Base-by-base conservation (phyloP, 2,329 filamentous ascomycete genomes). In the Blastomyces parvus region DNA sequence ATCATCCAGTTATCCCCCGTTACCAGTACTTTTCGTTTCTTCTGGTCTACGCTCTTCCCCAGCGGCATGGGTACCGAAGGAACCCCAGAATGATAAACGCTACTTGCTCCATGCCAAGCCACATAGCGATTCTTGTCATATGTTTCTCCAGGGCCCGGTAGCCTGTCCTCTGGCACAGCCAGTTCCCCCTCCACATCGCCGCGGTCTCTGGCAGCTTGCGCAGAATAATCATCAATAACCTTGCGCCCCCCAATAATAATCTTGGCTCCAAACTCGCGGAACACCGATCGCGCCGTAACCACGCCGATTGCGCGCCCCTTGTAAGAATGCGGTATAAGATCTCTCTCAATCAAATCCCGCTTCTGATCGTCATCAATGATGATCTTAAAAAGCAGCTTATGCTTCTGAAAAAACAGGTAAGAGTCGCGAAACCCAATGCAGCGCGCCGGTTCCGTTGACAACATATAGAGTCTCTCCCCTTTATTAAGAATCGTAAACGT, bases 71-170 rank as follows among this genome's bases (percentile, higher is more conserved):
- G 90, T n/a, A 90, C 86, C 27, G 88, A 86, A 0, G 91, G 90
- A 1, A 83, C 84, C 63, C 86, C 87, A 14, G 89, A 91, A 74
- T 97, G 91, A 74, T 99, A 99, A 30, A 99, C 94, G 48, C 90
- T 88, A 74, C 93, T 97, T 58, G 94, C 94, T 59, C 94, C 94
- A 74, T 96, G 92, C 94, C 94, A 99, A 36, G 94, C 94, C 36
- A 99, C 94, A 72, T 97, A 99, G 74, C 97, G 92, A 73, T 99
- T 99, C 78, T 93, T 91, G 81, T 99, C 97, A 82, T 99, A 99
- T n/a, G 87, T 82, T 73, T 95, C 88, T 48, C 88, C 89, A n/a
- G 82, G 80, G 9, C 84, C 83, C 33, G 91, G 84, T 52, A 92
- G 83, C 65, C 82, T 83, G 75, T 99, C 94, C 65, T 91, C 88